Evolutionary conservation across 495 filamentous ascomycete species (phyloP).

Genomic region (Cercophora sp.): DNA sequence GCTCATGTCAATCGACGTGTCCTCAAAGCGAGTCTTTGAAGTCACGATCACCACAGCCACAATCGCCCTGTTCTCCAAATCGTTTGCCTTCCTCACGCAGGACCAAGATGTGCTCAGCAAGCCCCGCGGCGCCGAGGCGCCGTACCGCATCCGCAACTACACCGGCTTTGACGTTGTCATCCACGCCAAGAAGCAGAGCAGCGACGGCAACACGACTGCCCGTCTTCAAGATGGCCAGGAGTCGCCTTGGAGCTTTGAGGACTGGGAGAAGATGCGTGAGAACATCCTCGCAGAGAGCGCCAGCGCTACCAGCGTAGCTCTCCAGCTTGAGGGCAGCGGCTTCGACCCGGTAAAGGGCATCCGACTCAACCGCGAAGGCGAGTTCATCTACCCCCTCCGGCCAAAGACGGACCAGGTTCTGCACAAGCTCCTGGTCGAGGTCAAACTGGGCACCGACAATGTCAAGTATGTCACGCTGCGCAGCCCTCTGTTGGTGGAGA

Average conservation of each 20-base stretch:
- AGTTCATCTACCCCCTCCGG: conserved; percentile 80
- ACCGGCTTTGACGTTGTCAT: conserved; percentile 87
- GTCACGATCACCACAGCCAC: conserved; percentile 89
- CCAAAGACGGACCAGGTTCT: conserved; percentile 71
- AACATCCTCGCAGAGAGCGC: conserved; percentile 75
- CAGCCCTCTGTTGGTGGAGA: conserved; percentile 94
- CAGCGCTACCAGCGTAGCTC: conserved; percentile 68
- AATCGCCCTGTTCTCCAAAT: conserved; percentile 89
- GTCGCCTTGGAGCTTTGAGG: conserved; percentile 91
- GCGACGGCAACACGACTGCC: conserved; percentile 57
- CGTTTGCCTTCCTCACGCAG: conserved; percentile 80
- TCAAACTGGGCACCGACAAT: conserved; percentile 84
- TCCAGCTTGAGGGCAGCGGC: conserved; percentile 86
- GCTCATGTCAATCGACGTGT: conserved; percentile 74
- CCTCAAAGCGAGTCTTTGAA: conserved; percentile 85
- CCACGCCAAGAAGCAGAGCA: conserved; percentile 67
- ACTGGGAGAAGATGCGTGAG: conserved; percentile 90
- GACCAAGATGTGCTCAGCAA: conserved; percentile 94
- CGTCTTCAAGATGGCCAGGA: conserved; percentile 87
- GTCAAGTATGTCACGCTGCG: conserved; percentile 97
- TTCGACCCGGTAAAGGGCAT: conserved; percentile 89
- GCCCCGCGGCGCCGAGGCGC: conserved; percentile 84
- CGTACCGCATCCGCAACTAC: conserved; percentile 90
- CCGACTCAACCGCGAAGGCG: conserved; percentile 87
- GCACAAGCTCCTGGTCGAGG: conserved; percentile 87